Base-by-base conservation (phyloP, 208 protist genomes). In the Wallacemonas sp. region DNA sequence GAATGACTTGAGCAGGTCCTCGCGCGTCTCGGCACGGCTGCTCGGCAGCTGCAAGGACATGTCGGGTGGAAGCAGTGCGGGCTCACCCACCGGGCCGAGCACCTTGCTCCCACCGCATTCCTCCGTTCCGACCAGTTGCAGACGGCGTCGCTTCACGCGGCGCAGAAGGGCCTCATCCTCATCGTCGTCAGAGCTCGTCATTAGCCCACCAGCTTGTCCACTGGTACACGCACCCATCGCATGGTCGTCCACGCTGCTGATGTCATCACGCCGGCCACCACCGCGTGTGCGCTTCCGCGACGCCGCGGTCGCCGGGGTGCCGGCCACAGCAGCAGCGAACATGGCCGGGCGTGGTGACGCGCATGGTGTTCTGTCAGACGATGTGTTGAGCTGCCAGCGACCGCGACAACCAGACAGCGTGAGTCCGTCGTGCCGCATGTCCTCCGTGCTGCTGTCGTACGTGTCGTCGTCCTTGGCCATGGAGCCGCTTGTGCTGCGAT, bases 1-100 rank as follows among this genome's bases (percentile, higher is more conserved):
- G 38, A 78, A 84, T 4, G 65, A 64, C 36, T 88, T 79, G 1
- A 93, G 63, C 21, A 87, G 46, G 46, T 85, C 79, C 56, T 80
- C 78, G 17, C 74, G 75, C 52, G 88, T 72, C 34, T 88, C 83
- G n/a, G 67, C 56, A 9, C 74, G 80, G 48, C 78, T 88, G 17
- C 72, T 71, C 1, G 87, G 87, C 30, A 93, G 72, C 26, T 83
- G n/a, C n/a, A 52, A 11, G 12, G 38, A 58, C 36, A 56, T 49
- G 14, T 54, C 48, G 27, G 64, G 49, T 14, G 36, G 64, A 27
- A 61, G 11, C 36, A 61, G 23, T 9, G 61, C 64, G 1, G 85
- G 85, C 36, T 71, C 61, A 8, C 73, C 65, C 5, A 77, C 34
- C 21, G 85, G 85, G 1, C 71, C 76, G 29, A 92, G 69, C 17